Evolutionary conservation across 331 rosid species (phyloP), one percentile per base, ranked within the genome.

Genomic region (Malus hybrid): DNA sequence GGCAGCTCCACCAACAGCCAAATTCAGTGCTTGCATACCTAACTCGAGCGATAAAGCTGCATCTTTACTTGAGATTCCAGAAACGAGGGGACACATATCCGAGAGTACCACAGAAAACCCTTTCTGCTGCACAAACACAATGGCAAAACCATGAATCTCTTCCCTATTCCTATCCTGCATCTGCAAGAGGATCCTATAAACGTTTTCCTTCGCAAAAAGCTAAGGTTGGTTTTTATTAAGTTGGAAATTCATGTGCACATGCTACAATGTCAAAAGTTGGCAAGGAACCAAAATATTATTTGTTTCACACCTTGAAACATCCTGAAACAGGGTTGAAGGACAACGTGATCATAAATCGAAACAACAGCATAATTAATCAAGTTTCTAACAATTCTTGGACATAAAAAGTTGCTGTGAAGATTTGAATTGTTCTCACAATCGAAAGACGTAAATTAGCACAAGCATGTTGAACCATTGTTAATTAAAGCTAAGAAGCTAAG

Each of bases 11-110:
- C 93, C 96, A 33, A 90, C 84, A 29, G 99, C 99, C 76, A 94
- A 77, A 76, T 83, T 81, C 73, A 94, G 76, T n/a, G 97, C 99
- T 48, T 88, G 89, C 92, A 78, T 86, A 10, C 93, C 99, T 70
- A 94, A 79, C 81, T 94, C 99, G 65, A 83, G 79, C 0, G 99
- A 94, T 70, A 94, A 68, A 69, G 93, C 87, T 1, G 97, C 89
- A 75, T 94, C 99, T 78, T 71, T 94, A 56, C 90, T 83, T 64
- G 91, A 83, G 83, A 94, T 92, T 70, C 99, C 99, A 65, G 99
- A 90, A 48, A 94, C 92, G 3, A 48, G 71, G 19, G 97, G 99
- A 77, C 99, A 92, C 99, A 95, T 92, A 55, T 89, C 99, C 0
- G 96, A 95, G 15, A 92, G 97, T 73, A 95, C 83, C 55, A 89